Percentiles rank a stretch among this genome's conserved stretches.
phyloP scores from a whole-genome alignment of 371 early-diverging fungal genomes.

The Dichotomocladium elegans region DNA sequence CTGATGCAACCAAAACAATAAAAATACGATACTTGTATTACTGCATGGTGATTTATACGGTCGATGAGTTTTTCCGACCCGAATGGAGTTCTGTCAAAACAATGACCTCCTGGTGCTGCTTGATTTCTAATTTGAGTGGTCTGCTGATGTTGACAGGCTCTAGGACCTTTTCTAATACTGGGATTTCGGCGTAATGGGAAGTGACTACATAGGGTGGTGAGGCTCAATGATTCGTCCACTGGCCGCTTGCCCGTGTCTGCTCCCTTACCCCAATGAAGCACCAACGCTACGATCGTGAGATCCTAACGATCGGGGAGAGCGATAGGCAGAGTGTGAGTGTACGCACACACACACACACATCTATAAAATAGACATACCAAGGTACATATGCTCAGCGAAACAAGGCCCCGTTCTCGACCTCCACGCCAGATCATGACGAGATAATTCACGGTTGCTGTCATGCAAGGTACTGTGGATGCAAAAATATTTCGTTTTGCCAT shows the following conservation, averaged over 20 bases:
- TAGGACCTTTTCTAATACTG: constrained; percentile 25
- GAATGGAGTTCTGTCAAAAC: constrained; percentile 34
- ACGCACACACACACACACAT: neutral
- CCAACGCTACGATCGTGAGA: constrained; percentile 24
- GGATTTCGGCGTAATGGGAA: constrained; percentile 33
- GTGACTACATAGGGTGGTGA: too few species aligned
- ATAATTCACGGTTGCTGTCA: constrained; percentile 35
- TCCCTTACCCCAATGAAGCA: constrained; percentile 44
- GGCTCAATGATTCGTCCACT: too few species aligned
- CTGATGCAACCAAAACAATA: too few species aligned
- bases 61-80: too few species aligned
- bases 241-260: too few species aligned
- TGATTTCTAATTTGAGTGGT: constrained; percentile 39
- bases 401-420: constrained; percentile 35
- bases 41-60: too few species aligned
- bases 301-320: constrained; percentile 10
- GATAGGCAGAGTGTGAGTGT: neutral
- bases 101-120: constrained; percentile 48
- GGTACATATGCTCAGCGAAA: constrained; percentile 25
- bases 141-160: constrained; percentile 30
- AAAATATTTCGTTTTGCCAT: constrained; percentile 46
- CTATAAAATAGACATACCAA: constrained; percentile 31
- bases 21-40: too few species aligned
- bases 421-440: constrained; percentile 29
- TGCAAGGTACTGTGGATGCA: constrained; percentile 28